A percentile compares a stretch with the other conserved stretches of the same genome.
Evolutionary conservation across 495 filamentous ascomycete genomes (phyloP).

Genomic region (Barbatosphaeria neglecta): DNA sequence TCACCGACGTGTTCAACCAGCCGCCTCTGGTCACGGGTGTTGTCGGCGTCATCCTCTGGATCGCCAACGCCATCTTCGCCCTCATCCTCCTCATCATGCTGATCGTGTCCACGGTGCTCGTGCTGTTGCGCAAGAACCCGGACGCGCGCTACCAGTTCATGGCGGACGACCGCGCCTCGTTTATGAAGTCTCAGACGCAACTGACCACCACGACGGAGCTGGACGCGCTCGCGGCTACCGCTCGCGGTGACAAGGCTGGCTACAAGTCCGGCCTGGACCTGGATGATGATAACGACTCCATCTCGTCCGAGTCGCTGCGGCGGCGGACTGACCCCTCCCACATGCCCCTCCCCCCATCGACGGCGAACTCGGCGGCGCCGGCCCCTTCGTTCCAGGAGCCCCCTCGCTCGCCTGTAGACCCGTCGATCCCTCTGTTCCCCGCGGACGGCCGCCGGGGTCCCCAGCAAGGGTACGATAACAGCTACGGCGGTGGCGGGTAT

Average conservation of each 20-base stretch:
- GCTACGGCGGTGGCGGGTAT: neutral
- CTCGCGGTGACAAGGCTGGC: constrained; percentile 71
- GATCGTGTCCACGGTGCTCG: constrained; percentile 69
- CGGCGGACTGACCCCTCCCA: constrained; percentile 24
- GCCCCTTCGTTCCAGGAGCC: constrained; percentile 19
- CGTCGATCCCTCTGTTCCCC: constrained; percentile 51
- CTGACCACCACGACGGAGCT: constrained; percentile 68
- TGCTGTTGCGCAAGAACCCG: constrained; percentile 86
- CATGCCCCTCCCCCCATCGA: constrained; percentile 15
- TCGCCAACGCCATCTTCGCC: constrained; percentile 80
- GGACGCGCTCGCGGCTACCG: constrained; percentile 85
- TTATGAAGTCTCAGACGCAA: constrained; percentile 95
- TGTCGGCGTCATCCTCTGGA: constrained; percentile 89
- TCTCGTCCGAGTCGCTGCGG: constrained; percentile 28
- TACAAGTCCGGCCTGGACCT: constrained; percentile 52
- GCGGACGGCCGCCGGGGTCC: constrained; percentile 12
- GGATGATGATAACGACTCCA: constrained; percentile 69
- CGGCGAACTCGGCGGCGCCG: constrained; percentile 1
- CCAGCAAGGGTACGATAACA: constrained; percentile 6
- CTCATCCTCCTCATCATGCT: constrained; percentile 80
- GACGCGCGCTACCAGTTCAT: constrained; percentile 94
- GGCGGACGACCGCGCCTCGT: constrained; percentile 90
- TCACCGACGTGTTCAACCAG: constrained; percentile 74
- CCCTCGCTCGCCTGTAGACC: constrained; percentile 49
- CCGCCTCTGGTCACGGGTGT: constrained; percentile 82